These are phyloP conservation scores for Spathaspora hagerdaliae DNA, from an alignment of 805 yeast genomes.

Conservation along the genomic window DNA sequence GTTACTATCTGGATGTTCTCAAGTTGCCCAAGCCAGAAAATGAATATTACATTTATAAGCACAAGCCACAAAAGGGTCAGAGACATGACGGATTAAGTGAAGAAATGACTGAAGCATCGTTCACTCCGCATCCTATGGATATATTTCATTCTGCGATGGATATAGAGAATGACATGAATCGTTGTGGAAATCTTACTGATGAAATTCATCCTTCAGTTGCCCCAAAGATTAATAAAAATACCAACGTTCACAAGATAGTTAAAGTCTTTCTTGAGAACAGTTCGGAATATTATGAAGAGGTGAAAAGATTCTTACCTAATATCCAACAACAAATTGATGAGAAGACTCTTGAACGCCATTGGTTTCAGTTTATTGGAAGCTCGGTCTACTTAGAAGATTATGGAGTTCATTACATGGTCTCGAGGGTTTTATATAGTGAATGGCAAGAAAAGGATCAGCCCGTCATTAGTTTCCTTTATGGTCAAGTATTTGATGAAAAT, in stretches of 20 bases:
- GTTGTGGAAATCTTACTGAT: not conserved
- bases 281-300: not conserved
- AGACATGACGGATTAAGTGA: no score
- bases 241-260: not conserved
- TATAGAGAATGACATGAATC: not conserved
- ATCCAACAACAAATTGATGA: constrained; percentile 8
- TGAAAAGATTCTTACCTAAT: not conserved
- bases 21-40: no score
- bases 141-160: no score
- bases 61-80: no score
- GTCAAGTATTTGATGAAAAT: constrained; percentile 16
- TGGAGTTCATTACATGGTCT: constrained; percentile 26
- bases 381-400: constrained; percentile 27
- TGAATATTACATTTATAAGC: no score
- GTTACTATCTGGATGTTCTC: no score
- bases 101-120: no score
- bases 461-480: constrained; percentile 16
- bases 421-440: constrained; percentile 23
- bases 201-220: not conserved
- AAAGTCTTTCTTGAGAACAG: not conserved
- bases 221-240: no score
- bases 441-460: constrained; percentile 18
- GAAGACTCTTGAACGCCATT: constrained; percentile 13
- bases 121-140: no score
- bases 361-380: constrained; percentile 28